A percentile compares a stretch with the other conserved stretches of the same genome.
phyloP scores from a whole-genome alignment of 2,329 filamentous ascomycete species.

The Fusarium sp. region DNA sequence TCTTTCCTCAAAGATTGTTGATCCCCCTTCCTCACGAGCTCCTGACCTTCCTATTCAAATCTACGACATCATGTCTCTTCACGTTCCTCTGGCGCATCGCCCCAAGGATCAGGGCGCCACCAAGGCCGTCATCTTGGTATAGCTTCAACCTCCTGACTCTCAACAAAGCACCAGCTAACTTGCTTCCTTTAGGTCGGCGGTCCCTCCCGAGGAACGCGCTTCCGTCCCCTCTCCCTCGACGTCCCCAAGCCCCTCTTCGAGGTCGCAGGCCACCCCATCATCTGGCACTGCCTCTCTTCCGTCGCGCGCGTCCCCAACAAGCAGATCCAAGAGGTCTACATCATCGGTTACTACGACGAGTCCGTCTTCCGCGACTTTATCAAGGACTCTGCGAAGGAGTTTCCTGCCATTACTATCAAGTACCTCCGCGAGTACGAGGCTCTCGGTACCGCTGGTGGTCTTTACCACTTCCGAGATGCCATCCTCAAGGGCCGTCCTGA shows the following conservation, averaged over 20 bases:
- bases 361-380: slow-evolving; percentile 97
- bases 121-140: slow-evolving; percentile 94
- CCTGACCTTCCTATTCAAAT: slow-evolving; percentile 9
- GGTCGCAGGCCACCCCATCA: slow-evolving; percentile 97
- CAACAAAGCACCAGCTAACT: slow-evolving; percentile 28
- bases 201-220: slow-evolving; percentile 93
- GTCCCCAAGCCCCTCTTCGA: slow-evolving; percentile 99
- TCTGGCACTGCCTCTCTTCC: slow-evolving; percentile 96
- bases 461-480: slow-evolving; percentile 99
- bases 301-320: slow-evolving; percentile 87
- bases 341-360: slow-evolving; percentile 99
- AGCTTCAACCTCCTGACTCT: slow-evolving; percentile 29
- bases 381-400: slow-evolving; percentile 86
- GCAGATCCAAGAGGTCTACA: slow-evolving; percentile 90
- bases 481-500: slow-evolving; percentile 97
- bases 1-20: slow-evolving; percentile 20
- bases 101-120: slow-evolving; percentile 72
- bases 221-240: slow-evolving; percentile 94
- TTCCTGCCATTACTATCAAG: slow-evolving; percentile 86
- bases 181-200: slow-evolving; percentile 80
- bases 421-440: slow-evolving; percentile 98
- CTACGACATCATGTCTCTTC: slow-evolving; percentile 63
- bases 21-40: neutral
- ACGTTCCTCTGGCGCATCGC: slow-evolving; percentile 65
- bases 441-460: slow-evolving; percentile 91